These are phyloP conservation scores for Catunica adiposa DNA, from an alignment of 2,329 filamentous ascomycete species.

Conservation along the genomic window DNA sequence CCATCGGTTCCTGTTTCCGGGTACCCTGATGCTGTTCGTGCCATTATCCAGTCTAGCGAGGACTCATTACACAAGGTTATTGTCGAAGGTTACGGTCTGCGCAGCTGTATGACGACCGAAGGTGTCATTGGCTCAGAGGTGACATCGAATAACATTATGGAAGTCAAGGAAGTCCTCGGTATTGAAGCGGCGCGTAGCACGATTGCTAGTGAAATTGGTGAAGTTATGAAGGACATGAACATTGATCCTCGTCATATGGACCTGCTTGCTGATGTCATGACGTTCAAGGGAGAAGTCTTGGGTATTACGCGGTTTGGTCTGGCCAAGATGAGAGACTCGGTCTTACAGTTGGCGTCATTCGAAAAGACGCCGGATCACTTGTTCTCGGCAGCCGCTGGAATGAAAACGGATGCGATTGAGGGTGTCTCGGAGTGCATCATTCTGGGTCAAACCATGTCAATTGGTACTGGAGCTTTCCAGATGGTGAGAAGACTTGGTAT, in stretches of 20 bases:
- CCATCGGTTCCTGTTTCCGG: slow-evolving; percentile 78
- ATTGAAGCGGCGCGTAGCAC: slow-evolving; percentile 87
- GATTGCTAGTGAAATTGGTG: slow-evolving; percentile 73
- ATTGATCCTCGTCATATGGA: slow-evolving; percentile 98
- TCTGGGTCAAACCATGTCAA: slow-evolving; percentile 83
- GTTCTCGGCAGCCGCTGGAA: slow-evolving; percentile 82
- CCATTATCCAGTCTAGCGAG: slow-evolving; percentile 73
- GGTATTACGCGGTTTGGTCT: slow-evolving; percentile 94
- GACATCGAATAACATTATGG: slow-evolving; percentile 76
- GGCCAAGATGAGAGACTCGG: slow-evolving; percentile 88
- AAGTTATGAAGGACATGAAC: slow-evolving; percentile 84
- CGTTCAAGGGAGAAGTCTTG: slow-evolving; percentile 90
- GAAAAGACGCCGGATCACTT: slow-evolving; percentile 97
- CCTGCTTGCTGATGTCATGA: slow-evolving; percentile 94
- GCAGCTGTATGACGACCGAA: slow-evolving; percentile 79
- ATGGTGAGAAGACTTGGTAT: slow-evolving; percentile 66
- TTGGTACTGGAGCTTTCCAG: slow-evolving; percentile 86
- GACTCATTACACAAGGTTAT: slow-evolving; percentile 54
- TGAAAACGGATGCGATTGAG: slow-evolving; percentile 83
- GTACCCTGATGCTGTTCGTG: slow-evolving; percentile 69
- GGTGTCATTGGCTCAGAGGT: slow-evolving; percentile 67
- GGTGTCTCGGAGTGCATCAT: slow-evolving; percentile 96
- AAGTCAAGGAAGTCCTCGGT: slow-evolving; percentile 70
- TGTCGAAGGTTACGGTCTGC: slow-evolving; percentile 87
- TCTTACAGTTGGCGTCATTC: slow-evolving; percentile 85